Conservation (phyloP, 441 rosid genomes). For the Populus hybrid region DNA sequence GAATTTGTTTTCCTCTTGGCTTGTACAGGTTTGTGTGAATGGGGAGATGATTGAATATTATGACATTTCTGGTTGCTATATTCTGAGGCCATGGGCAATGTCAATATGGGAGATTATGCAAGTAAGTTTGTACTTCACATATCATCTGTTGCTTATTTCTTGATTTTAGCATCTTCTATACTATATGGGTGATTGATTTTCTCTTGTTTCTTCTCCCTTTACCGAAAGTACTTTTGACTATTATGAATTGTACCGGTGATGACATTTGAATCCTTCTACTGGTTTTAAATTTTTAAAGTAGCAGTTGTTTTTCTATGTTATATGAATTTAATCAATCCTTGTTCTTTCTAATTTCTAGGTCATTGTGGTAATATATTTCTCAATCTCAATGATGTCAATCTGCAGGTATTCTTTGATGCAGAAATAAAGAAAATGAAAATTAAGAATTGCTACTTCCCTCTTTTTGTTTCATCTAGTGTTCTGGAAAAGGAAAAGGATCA, state of each 20-base stretch:
- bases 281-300: neutral
- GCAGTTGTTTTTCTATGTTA: neutral
- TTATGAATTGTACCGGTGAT: neutral
- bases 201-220: neutral
- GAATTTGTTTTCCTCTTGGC: constrained; percentile 2
- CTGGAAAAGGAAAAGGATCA: constrained; percentile 95
- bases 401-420: constrained; percentile 87
- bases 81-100: constrained; percentile 97
- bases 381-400: constrained; percentile 18
- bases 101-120: constrained; percentile 95
- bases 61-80: constrained; percentile 96
- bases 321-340: neutral
- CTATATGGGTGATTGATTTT: neutral
- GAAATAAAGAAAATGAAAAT: constrained; percentile 95
- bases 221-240: neutral
- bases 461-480: constrained; percentile 88
- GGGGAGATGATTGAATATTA: constrained; percentile 95
- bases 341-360: neutral
- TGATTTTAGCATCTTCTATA: neutral
- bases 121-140: constrained; percentile 40
- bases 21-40: constrained; percentile 76
- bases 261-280: neutral
- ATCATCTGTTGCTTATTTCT: neutral
- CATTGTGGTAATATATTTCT: constrained; percentile 7
- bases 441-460: constrained; percentile 91